Percentiles rank a stretch among this genome's conserved stretches.
phyloP scores from a whole-genome alignment of 768 basidiomycete species.

The Pisolithus tinctorius region DNA sequence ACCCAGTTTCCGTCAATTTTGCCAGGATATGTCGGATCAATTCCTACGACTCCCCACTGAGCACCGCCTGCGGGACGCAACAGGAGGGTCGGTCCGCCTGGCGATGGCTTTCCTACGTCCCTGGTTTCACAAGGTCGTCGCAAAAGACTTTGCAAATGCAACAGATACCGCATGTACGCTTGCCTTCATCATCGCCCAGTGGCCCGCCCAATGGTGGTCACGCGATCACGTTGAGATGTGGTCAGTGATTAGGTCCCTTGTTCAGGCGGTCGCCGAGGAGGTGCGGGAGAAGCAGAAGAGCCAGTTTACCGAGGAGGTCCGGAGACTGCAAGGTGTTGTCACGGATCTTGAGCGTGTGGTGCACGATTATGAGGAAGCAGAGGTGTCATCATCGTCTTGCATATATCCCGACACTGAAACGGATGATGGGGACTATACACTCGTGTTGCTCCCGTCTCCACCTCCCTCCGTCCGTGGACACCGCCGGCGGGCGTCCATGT shows the following conservation, averaged over 20 bases:
- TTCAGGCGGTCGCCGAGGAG: constrained; percentile 59
- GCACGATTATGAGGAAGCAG: constrained; percentile 32
- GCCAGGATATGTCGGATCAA: constrained; percentile 57
- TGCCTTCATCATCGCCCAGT: constrained; percentile 47
- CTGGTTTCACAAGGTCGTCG: constrained; percentile 55
- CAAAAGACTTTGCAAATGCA: constrained; percentile 32
- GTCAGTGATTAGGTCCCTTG: constrained; percentile 51
- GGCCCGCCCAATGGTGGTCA: constrained; percentile 67
- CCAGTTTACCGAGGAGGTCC: constrained; percentile 39
- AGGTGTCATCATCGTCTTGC: constrained; percentile 19
- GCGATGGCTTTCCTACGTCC: constrained; percentile 61
- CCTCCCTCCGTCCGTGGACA: constrained; percentile 15
- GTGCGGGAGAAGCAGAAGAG: constrained; percentile 43
- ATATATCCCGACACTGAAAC: constrained; percentile 14
- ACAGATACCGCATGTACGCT: constrained; percentile 35
- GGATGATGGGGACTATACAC: constrained; percentile 4
- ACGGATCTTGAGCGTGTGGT: constrained; percentile 42
- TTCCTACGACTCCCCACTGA: constrained; percentile 54
- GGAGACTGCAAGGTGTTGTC: constrained; percentile 43
- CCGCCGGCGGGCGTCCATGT: background rate
- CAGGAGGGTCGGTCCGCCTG: constrained; percentile 59
- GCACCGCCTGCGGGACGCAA: constrained; percentile 56
- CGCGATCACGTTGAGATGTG: constrained; percentile 58
- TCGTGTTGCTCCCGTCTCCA: constrained; percentile 13
- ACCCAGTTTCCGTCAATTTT: constrained; percentile 61